Evolutionary conservation across 805 yeast genomes (phyloP), one percentile per base, ranked within the genome.

Genomic region (Cephaloascus fragrans): DNA sequence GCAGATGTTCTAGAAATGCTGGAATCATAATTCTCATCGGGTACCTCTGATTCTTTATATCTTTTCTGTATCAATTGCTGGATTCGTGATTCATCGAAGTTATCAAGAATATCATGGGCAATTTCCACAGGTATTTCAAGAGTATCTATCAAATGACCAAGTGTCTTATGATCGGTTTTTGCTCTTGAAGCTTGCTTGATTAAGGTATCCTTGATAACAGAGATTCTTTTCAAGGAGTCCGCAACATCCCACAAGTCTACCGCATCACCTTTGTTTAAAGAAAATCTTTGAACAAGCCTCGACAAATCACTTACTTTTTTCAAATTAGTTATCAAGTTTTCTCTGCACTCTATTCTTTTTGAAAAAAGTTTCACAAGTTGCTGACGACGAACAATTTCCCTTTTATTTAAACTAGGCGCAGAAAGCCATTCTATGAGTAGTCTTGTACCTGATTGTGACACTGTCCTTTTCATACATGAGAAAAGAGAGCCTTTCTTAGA

Each of bases 401-500:
- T 48, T 0, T 73, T 49, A 48, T 81, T 73, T 8, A 82, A 69
- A 0, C 85, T 70, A 0, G 98, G 98, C 2, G 86, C 77, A 19
- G 84, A 69, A 3, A 90, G 59, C 96, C 97, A 87, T 38, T 80
- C 78, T 5, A 80, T 73, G 10, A 93, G 59, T n/a, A 83, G 51
- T 33, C 97, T 63, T 0, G 95, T 64, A 0, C 97, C 97, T 0
- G 93, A 78, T 1, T 80, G 69, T 0, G 97, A 87, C 3, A 73
- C 75, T 0, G 97, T 90, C 38, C 82, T 62, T 41, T 76, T 73
- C 3, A 93, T 71, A 0, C 83, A 71, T n/a, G 76, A 73, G 4
- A 85, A 62, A 18, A 90, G 56, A 0, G 95, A 79, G 0, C 95
- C 95, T 5, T 68, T 69, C n/a, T 57, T 62, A 14, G 75, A 69